Evolutionary conservation across 257 asterid species (phyloP).

Genomic region (Plantago elongata): DNA sequence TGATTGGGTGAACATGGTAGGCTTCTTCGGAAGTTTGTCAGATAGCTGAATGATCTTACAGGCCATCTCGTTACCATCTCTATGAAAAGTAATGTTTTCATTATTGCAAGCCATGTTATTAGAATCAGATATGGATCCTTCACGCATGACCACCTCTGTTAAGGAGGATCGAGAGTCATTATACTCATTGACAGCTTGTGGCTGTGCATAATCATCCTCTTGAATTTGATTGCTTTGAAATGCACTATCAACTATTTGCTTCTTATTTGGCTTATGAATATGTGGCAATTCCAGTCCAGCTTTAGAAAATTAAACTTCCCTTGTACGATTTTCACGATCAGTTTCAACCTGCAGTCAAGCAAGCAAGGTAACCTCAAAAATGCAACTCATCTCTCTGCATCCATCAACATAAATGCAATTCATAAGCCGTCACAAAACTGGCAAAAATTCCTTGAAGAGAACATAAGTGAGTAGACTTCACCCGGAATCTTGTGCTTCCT

Average conservation of each 20-base stretch:
- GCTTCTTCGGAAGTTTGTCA: constrained; percentile 27
- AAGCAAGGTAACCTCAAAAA: constrained; percentile 12
- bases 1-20: constrained; percentile 21
- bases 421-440: constrained; percentile 42
- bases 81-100: constrained; percentile 19
- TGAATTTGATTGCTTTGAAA: constrained; percentile 24
- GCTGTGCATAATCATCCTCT: constrained; percentile 19
- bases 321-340: constrained; percentile 67
- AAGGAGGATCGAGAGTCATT: constrained; percentile 22
- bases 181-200: constrained; percentile 16
- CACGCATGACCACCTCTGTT: constrained; percentile 19
- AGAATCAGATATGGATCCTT: constrained; percentile 11
- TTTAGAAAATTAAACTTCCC: constrained; percentile 67
- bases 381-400: neutral
- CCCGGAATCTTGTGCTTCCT: constrained; percentile 81
- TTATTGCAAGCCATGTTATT: constrained; percentile 19
- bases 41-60: constrained; percentile 11
- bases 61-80: constrained; percentile 23
- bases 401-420: constrained; percentile 1
- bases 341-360: constrained; percentile 75
- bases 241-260: constrained; percentile 30
- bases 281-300: constrained; percentile 61
- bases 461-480: constrained; percentile 71
- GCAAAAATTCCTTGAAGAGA: constrained; percentile 85
- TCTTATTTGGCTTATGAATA: constrained; percentile 32